A percentile compares a stretch with the other conserved stretches of the same genome.
phyloP scores from a whole-genome alignment of 345 rosid species.

The Alliaria petiolata region DNA sequence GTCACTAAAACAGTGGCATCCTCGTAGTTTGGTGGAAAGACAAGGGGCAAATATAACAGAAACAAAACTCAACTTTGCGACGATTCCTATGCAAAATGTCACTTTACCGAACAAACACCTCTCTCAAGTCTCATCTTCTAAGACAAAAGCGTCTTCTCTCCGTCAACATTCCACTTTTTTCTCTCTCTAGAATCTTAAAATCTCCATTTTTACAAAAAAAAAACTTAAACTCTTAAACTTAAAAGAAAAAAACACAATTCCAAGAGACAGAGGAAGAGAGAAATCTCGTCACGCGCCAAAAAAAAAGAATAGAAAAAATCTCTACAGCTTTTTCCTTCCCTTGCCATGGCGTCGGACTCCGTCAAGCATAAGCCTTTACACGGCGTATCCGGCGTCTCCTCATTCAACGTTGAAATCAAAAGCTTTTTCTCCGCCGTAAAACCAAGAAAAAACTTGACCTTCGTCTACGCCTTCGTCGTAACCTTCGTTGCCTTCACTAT shows the following conservation, averaged over 20 bases:
- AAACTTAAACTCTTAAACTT: not conserved
- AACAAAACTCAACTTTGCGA: not conserved
- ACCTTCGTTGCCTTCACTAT: conserved; percentile 63
- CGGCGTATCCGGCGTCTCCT: conserved; percentile 38
- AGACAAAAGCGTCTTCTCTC: not conserved
- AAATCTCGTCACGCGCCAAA: conserved; percentile 7
- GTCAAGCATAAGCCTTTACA: conserved; percentile 42
- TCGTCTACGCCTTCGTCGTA: conserved; percentile 60
- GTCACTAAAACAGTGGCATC: conserved; percentile 10
- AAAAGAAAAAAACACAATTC: not conserved
- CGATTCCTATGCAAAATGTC: conserved; percentile 18
- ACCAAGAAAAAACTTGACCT: conserved; percentile 50
- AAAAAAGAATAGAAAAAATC: not conserved
- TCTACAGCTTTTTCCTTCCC: not conserved
- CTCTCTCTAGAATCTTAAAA: conserved; percentile 2
- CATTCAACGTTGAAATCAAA: conserved; percentile 51
- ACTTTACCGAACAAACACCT: conserved; percentile 22
- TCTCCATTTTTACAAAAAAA: not conserved
- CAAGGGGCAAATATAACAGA: not conserved
- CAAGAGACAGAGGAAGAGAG: not conserved
- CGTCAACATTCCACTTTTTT: conserved; percentile 1
- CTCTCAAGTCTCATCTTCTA: not conserved
- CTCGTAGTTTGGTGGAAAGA: not conserved
- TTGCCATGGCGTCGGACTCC: conserved; percentile 51
- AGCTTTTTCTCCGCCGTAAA: conserved; percentile 41